Evolutionary conservation across 768 basidiomycete species (phyloP), one percentile per base, ranked within the genome.

Genomic region (Amanita molliuscula): DNA sequence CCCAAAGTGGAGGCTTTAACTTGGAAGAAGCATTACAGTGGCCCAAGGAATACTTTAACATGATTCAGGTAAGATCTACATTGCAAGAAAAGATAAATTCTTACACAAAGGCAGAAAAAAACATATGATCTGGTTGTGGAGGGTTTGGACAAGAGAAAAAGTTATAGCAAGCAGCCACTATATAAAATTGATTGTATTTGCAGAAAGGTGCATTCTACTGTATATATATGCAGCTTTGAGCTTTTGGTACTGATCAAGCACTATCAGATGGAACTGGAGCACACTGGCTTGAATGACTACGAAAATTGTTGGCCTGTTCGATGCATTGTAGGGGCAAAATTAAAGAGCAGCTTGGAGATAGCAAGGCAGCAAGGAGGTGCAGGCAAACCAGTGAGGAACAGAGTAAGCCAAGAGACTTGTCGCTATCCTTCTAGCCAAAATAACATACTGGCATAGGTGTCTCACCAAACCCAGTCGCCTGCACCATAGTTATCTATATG

Each of bases 1-100:
- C 58, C 58, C 11, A 54, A 2, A n/a, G 47, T 6, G 59, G 59
- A 5, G 56, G 59, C 0, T 60, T 62, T 34, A 61, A 34, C 6
- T 52, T 62, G 18, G 48, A 57, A 37, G 52, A 48, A 0, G 54
- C 51, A 0, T 25, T 61, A 6, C 35, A 29, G 15, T 62, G 56
- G 61, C 48, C 53, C 25, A 47, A 38, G 5, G 49, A 44, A n/a
- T 2, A 13, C 2, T 61, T 36, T 13, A 0, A 34, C 1, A 51
- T 47, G 23, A 40, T 60, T 18, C 53, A 59, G 58, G 61, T 59
- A 44, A 21, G 23, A 8, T 20, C 5, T 21, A 26, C 3, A 8
- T 5, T 6, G 26, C n/a, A n/a, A n/a, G n/a, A n/a, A n/a, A n/a
- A n/a, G n/a, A n/a, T n/a, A n/a, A n/a, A n/a, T n/a, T n/a, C n/a